These are phyloP conservation scores for Plasmodium sp. DNA, from an alignment of 169 alveolate species.

Conservation along the genomic window DNA sequence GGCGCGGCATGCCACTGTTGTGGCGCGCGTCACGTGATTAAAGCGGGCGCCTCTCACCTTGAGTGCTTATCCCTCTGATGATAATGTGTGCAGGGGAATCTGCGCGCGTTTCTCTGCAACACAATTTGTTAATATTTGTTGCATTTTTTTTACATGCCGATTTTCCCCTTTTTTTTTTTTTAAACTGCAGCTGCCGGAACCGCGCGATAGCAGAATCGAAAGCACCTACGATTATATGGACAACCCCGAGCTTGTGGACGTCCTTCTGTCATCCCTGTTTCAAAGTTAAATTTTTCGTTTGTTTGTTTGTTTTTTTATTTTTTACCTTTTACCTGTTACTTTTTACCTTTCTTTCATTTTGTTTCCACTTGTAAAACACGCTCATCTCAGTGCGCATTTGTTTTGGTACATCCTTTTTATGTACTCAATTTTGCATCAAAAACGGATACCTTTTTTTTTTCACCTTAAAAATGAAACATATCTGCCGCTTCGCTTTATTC, in stretches of 20 bases:
- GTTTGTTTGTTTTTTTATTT: neutral
- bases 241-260: slow-evolving; percentile 57
- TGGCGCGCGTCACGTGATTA: neutral
- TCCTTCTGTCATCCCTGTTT: slow-evolving; percentile 58
- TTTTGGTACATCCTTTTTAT: neutral
- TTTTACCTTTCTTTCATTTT: neutral
- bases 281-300: slow-evolving; percentile 49
- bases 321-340: neutral
- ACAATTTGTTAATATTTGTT: neutral
- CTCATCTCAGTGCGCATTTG: neutral
- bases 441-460: neutral
- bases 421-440: neutral
- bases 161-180: neutral
- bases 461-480: neutral
- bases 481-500: neutral
- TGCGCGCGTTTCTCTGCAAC: neutral
- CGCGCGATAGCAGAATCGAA: slow-evolving; percentile 23
- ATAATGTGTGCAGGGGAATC: neutral
- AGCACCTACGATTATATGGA: slow-evolving; percentile 45
- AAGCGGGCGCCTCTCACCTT: neutral
- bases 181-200: slow-evolving; percentile 38
- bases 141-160: neutral
- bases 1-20: neutral
- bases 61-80: neutral
- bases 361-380: neutral